Evolutionary conservation across 2,329 filamentous ascomycete species (phyloP).

Genomic region (Diaporthe longicolla): DNA sequence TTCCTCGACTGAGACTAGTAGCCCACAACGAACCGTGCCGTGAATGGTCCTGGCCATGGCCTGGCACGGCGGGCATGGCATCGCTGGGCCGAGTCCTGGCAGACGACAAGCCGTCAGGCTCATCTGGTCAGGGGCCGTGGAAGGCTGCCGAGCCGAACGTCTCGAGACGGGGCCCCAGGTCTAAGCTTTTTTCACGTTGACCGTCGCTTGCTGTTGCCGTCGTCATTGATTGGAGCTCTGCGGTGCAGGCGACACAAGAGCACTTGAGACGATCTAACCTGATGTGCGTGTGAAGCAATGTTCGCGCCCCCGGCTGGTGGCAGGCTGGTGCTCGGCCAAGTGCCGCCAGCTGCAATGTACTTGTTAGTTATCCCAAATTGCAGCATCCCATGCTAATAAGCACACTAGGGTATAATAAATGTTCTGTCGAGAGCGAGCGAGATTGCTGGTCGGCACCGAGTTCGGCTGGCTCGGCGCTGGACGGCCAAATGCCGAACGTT

Average conservation of each 20-base stretch:
- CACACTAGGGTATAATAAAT: too few species aligned
- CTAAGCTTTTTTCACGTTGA: constrained; percentile 16
- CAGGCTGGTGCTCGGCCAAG: not conserved
- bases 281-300: too few species aligned
- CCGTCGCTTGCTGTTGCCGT: not conserved
- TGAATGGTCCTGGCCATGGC: constrained; percentile 14
- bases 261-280: not conserved
- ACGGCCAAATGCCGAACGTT: constrained; percentile 24
- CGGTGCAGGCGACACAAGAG: not conserved
- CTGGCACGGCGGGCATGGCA: constrained; percentile 19
- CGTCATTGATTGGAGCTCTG: constrained; percentile 5
- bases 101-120: not conserved
- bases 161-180: constrained; percentile 7
- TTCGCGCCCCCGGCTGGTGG: not conserved
- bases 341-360: not conserved
- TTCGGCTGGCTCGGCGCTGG: not conserved
- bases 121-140: constrained; percentile 11
- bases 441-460: constrained; percentile 32
- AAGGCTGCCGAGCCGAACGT: constrained; percentile 15
- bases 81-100: not conserved
- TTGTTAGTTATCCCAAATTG: not conserved
- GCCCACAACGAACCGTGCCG: constrained; percentile 7
- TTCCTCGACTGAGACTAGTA: constrained; percentile 7
- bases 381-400: too few species aligned
- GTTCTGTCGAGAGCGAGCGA: not conserved